Percentiles rank a stretch among this genome's conserved stretches.
Evolutionary conservation across 768 basidiomycete genomes (phyloP).

Genomic region (Leccinum aurantiacum): DNA sequence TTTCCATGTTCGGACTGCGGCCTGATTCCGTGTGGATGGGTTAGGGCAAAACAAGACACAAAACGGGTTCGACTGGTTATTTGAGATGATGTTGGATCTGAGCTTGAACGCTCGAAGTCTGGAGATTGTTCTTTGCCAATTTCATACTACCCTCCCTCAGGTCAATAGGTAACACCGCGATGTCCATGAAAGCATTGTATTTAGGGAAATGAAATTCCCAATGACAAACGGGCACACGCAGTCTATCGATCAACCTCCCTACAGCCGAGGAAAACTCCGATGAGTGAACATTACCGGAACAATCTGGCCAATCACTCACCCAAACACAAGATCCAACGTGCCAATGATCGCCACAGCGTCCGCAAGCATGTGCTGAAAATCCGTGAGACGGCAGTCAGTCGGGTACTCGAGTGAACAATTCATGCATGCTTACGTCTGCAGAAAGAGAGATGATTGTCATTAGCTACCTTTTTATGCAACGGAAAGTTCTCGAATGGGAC

Average conservation of each 20-base stretch:
- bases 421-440: conserved; percentile 36
- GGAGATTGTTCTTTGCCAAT: background rate
- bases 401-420: background rate
- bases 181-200: background rate
- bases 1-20: background rate
- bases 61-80: background rate
- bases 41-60: background rate
- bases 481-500: conserved; percentile 29
- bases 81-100: background rate
- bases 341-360: conserved; percentile 98
- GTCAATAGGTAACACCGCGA: background rate
- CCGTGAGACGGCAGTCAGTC: conserved; percentile 19
- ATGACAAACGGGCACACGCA: background rate
- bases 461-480: background rate
- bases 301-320: conserved; percentile 50
- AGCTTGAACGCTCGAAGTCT: background rate
- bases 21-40: background rate
- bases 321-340: conserved; percentile 98
- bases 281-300: background rate
- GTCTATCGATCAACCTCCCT: conserved; percentile 36
- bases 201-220: background rate
- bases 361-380: conserved; percentile 80
- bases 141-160: background rate
- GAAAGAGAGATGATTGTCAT: conserved; percentile 14
- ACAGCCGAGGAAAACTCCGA: background rate